A percentile compares a stretch with the other conserved stretches of the same genome.
These are phyloP conservation scores for Chalciporus pseudorubinellus DNA, from an alignment of 768 basidiomycete species.

Conservation along the genomic window DNA sequence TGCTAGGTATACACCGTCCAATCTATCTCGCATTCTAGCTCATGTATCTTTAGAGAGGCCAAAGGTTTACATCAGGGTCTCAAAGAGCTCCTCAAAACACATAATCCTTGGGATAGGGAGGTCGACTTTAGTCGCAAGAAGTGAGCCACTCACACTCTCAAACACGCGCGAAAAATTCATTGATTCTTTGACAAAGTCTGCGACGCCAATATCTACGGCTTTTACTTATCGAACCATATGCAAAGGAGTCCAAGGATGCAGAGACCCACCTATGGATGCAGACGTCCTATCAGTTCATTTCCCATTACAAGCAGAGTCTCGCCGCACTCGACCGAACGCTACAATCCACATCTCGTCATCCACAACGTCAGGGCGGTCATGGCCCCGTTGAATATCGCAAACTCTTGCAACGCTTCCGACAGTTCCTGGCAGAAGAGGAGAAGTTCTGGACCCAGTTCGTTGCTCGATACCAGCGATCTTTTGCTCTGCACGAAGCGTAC, in stretches of 20 bases:
- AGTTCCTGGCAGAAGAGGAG: slow-evolving; percentile 88
- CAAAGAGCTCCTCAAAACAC: slow-evolving; percentile 71
- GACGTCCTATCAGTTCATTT: slow-evolving; percentile 83
- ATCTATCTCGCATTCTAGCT: slow-evolving; percentile 1
- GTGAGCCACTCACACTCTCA: slow-evolving; percentile 45
- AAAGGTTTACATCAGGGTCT: slow-evolving; percentile 70
- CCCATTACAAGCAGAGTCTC: slow-evolving; percentile 77
- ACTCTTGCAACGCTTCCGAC: slow-evolving; percentile 81
- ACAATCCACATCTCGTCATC: slow-evolving; percentile 40
- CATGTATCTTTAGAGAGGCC: slow-evolving; percentile 59
- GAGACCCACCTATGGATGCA: slow-evolving; percentile 91
- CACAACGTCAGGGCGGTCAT: slow-evolving; percentile 40
- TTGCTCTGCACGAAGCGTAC: slow-evolving; percentile 63
- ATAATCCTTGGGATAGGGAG: slow-evolving; percentile 80
- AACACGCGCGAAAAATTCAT: slow-evolving; percentile 4
- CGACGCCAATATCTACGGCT: slow-evolving; percentile 68
- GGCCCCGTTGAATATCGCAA: slow-evolving; percentile 83
- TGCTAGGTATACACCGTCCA: slow-evolving; percentile 29
- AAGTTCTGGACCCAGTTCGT: slow-evolving; percentile 87
- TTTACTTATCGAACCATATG: slow-evolving; percentile 64
- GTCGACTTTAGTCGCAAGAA: slow-evolving; percentile 84
- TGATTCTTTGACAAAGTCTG: slow-evolving; percentile 43
- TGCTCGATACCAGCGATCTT: slow-evolving; percentile 68
- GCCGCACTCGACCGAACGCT: slow-evolving; percentile 59
- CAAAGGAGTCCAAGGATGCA: slow-evolving; percentile 72